phyloP scores from a whole-genome alignment of 2,329 filamentous ascomycete species.

The Hypomyces perniciosus region DNA sequence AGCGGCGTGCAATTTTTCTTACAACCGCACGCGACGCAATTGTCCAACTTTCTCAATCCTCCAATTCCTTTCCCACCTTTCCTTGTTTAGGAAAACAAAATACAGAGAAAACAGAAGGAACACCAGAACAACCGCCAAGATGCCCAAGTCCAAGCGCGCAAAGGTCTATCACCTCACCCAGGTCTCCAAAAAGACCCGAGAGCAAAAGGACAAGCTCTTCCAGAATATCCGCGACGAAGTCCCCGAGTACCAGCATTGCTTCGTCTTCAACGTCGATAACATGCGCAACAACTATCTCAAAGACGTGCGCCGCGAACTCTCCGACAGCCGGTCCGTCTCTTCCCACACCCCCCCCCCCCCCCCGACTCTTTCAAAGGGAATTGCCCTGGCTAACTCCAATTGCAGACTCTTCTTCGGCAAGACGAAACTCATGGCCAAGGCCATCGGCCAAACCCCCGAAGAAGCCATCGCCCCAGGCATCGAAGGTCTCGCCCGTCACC shows the following conservation, averaged over 20 bases:
- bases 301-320: constrained; percentile 77
- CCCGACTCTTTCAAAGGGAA: not conserved
- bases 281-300: constrained; percentile 98
- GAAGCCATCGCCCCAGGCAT: constrained; percentile 78
- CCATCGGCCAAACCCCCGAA: constrained; percentile 71
- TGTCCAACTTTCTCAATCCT: constrained; percentile 4
- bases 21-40: not conserved
- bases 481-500: constrained; percentile 59
- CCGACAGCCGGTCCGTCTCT: constrained; percentile 67
- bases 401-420: constrained; percentile 93
- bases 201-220: constrained; percentile 86
- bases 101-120: constrained; percentile 7
- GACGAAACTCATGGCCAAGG: constrained; percentile 97
- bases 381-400: not conserved
- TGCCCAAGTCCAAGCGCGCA: constrained; percentile 95
- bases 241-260: constrained; percentile 82
- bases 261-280: constrained; percentile 91
- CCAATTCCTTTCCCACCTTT: not conserved
- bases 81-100: not conserved
- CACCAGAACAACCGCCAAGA: constrained; percentile 37
- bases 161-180: constrained; percentile 86
- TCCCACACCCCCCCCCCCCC: not conserved
- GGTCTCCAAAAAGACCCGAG: constrained; percentile 86
- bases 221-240: constrained; percentile 80
- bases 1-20: constrained; percentile 5